Conservation (phyloP, 139 green algal species). For the Eudorina sp. region DNA sequence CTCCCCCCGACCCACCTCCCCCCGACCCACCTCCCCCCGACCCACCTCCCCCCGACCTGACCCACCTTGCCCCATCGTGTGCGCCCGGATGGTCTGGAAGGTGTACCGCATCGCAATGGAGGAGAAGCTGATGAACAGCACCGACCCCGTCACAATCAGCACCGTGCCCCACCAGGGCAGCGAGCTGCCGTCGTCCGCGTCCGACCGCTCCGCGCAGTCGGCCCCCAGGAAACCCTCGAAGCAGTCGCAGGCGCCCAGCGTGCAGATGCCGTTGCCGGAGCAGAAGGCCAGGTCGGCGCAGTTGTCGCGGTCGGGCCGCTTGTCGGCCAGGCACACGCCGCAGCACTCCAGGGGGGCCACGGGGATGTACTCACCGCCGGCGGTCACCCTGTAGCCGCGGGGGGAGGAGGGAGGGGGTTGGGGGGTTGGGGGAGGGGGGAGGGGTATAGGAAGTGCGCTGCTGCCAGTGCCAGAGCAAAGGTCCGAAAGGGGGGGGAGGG, state of each 20-base stretch:
- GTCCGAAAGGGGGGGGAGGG: no score
- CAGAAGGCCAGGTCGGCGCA: constrained; percentile 76
- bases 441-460: no score
- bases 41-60: background rate
- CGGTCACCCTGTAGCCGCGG: constrained; percentile 51
- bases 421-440: background rate
- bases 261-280: constrained; percentile 70
- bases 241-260: constrained; percentile 76
- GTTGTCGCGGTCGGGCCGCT: constrained; percentile 58
- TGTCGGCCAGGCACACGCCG: constrained; percentile 71
- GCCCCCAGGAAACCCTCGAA: constrained; percentile 63
- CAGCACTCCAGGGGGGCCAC: constrained; percentile 81
- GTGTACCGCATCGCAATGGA: constrained; percentile 38
- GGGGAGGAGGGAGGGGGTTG: no score
- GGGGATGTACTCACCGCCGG: constrained; percentile 70
- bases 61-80: background rate
- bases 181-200: background rate
- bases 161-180: constrained; percentile 63
- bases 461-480: no score
- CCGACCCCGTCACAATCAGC: constrained; percentile 65
- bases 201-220: background rate
- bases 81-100: constrained; percentile 2
- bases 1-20: no score
- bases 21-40: no score
- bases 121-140: constrained; percentile 18